Percentiles rank a stretch among this genome's conserved stretches.
phyloP scores from a whole-genome alignment of 179 eudicot genomes.

The Camellia oleifera region DNA sequence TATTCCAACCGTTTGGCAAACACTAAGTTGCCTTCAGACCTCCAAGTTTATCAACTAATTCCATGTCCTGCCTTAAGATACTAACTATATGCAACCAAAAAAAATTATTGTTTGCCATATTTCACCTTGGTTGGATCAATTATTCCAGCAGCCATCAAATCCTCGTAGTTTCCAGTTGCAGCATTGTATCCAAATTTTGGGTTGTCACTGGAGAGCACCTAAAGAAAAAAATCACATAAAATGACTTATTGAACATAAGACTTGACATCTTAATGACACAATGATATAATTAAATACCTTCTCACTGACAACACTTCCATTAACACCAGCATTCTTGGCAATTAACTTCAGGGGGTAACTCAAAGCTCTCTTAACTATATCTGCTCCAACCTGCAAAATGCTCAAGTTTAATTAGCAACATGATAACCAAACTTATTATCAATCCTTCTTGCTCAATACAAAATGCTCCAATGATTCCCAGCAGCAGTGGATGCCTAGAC shows the following conservation, averaged over 20 bases:
- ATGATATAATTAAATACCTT: conserved; percentile 41
- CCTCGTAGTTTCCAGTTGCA: conserved; percentile 89
- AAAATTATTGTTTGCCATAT: not conserved
- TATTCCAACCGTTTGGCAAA: not conserved
- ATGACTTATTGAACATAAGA: not conserved
- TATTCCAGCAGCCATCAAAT: conserved; percentile 92
- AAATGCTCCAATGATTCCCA: no score
- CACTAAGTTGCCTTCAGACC: not conserved
- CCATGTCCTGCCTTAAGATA: not conserved
- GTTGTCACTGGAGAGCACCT: conserved; percentile 73
- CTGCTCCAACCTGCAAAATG: conserved; percentile 82
- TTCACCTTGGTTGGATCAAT: conserved; percentile 91
- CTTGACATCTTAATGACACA: not conserved
- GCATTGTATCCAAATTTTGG: conserved; percentile 82
- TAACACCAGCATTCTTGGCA: conserved; percentile 96
- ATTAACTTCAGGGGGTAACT: conserved; percentile 86
- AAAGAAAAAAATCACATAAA: conserved; percentile 5
- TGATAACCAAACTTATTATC: no score
- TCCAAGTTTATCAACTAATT: not conserved
- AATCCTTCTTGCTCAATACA: no score
- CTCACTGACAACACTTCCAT: conserved; percentile 96
- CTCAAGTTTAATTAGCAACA: not conserved
- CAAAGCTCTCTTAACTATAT: conserved; percentile 82
- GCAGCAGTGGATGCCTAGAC: no score
- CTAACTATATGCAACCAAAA: not conserved